Evolutionary conservation across 2,329 filamentous ascomycete genomes (phyloP), one percentile per base, ranked within the genome.

Genomic region (Paecilomyces sp.): DNA sequence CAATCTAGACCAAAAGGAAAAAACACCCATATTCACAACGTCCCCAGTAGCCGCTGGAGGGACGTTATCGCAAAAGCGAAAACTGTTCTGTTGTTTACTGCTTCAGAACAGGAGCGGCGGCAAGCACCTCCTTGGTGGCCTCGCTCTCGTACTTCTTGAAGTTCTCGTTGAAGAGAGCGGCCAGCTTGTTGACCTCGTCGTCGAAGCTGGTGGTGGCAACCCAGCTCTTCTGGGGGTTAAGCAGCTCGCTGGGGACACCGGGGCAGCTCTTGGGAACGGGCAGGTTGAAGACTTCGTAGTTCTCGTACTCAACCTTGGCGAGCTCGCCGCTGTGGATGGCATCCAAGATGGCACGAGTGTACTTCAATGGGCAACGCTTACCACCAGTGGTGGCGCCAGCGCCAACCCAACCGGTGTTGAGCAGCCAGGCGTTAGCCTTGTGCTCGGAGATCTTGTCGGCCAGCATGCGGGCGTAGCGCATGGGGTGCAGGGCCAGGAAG

Each of bases 381-480:
- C 92, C 92, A 66, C 92, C 93, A 71, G 92, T 94, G 70, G 88
- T 87, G 72, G 89, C 90, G 73, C 91, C 91, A 70, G 92, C 92
- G 74, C 92, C 92, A 74, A 95, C 92, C 92, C 92, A 97, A 69
- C 92, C 92, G 70, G 92, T 97, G 88, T 97, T 97, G 78, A 99
- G 88, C 68, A 99, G 85, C 94, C 94, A 99, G 70, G 93, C 94
- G 76, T 96, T 96, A 79, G 92, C 89, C 72, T 92, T 90, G 88
- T 99, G 92, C 69, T 91, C 77, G 72, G 93, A 86, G 74, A 99
- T 99, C 89, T 97, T 97, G 77, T 97, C 91, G 41, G 94, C 94
- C 63, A 99, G 85, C 94, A 99, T 99, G 82, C 88, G 89, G 68
- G 94, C 94, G 81, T 99, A 99, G 77, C 91, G 89, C 94, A 99